Percentiles rank a stretch among this genome's conserved stretches.
Conservation (phyloP, 2,329 filamentous ascomycete species). For the Fusarium falciforme region DNA sequence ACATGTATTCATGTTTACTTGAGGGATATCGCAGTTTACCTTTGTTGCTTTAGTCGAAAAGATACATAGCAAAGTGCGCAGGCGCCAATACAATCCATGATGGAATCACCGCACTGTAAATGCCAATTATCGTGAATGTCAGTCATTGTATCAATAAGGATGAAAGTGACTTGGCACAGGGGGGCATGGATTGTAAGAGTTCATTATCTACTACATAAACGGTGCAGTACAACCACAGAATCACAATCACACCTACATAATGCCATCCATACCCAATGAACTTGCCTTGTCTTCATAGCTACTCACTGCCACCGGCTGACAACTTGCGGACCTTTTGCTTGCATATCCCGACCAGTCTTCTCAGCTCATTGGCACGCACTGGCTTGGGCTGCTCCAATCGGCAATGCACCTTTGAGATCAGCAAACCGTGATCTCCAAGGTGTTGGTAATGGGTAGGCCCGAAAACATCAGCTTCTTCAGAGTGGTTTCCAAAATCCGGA, state of each 20-base stretch:
- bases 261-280: slow-evolving; percentile 3
- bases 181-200: neutral
- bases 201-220: slow-evolving; percentile 25
- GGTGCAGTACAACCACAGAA: slow-evolving; percentile 15
- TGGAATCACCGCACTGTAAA: neutral
- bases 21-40: slow-evolving; percentile 1
- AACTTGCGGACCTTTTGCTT: slow-evolving; percentile 40
- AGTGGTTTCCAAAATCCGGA: neutral
- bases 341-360: slow-evolving; percentile 46
- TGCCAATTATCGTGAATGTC: neutral
- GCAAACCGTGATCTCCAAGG: slow-evolving; percentile 33
- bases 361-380: slow-evolving; percentile 45
- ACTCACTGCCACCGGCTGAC: slow-evolving; percentile 33
- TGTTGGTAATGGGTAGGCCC: slow-evolving; percentile 21
- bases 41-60: slow-evolving; percentile 5
- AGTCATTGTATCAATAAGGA: neutral
- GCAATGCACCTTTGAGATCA: slow-evolving; percentile 46
- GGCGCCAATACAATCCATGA: slow-evolving; percentile 6
- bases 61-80: slow-evolving; percentile 22
- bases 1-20: neutral
- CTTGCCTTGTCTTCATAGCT: neutral
- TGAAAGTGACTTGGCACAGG: neutral
- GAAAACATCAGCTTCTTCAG: neutral
- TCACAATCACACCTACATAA: slow-evolving; percentile 17
- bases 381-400: slow-evolving; percentile 47